Base-by-base conservation (phyloP, 2,329 filamentous ascomycete species). In the Epichloe amarillans region DNA sequence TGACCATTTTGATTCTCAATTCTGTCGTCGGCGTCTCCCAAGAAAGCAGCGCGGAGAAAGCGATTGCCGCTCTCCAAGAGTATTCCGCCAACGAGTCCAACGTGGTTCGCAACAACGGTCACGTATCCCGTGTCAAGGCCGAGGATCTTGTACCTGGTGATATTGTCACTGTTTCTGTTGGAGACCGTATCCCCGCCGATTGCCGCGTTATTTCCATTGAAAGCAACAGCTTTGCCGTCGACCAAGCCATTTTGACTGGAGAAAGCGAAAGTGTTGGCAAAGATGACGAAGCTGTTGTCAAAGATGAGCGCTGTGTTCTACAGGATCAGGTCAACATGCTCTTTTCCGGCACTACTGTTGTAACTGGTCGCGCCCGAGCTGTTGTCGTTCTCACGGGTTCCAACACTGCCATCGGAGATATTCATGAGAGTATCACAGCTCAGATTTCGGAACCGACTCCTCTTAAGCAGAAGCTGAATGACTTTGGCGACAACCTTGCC, bases 1-100 rank as follows among this genome's bases (percentile, higher is more conserved):
- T 98, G 57, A 97, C 91, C 26, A 98, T 98, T 63, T 77, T 98
- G 44, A 85, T 98, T 56, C 82, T 98, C 61, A 98, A 98, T 71
- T 87, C 93, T 54, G 84, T 98, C 58, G 93, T 98, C 56, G 93
- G 93, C 65, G 93, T 98, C 30, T 96, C 91, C 51, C 93, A 98
- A 75, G 93, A 98, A 75, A 96, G 88, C 70, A 96, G 90, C 64
- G 93, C 93, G 57, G 93, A 98, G 69, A 96, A 97, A 73, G 93
- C 93, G 48, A 98, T 98, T 66, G 90, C 93, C 26, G 93, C 93
- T 43, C 80, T 98, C 52, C 93, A 98, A 71, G 91, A 98, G 78
- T 98, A 98, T 72, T 97, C 91, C 33, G 93, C 93, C 63, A 98
- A 97, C 69, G 88, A 95, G 69, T 91, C 93, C 60, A 98, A 91